A percentile compares a stretch with the other conserved stretches of the same genome.
Conservation (phyloP, 331 rosid species). For the Acacia concinna region DNA sequence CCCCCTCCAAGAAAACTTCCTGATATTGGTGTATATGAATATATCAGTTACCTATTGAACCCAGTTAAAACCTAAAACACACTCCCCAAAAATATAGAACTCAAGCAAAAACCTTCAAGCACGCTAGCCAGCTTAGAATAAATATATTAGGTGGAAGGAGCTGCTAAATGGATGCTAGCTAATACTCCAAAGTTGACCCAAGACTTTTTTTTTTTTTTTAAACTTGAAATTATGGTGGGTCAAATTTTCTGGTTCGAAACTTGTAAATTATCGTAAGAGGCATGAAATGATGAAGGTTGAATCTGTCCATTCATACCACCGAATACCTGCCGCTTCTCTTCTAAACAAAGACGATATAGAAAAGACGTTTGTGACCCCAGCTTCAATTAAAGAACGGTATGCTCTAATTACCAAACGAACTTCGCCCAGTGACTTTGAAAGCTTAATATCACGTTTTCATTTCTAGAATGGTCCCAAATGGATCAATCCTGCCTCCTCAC, state of each 20-base stretch:
- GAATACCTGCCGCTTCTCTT: background rate
- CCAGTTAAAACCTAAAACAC: background rate
- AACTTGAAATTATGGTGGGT: background rate
- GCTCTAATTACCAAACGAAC: background rate
- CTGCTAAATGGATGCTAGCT: background rate
- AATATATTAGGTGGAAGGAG: background rate
- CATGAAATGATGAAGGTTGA: conserved; percentile 7
- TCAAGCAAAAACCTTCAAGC: background rate
- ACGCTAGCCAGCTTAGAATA: background rate
- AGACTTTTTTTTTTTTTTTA: too few species aligned
- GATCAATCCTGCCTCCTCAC: background rate
- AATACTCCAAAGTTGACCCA: background rate
- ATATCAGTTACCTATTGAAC: background rate
- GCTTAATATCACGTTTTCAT: background rate
- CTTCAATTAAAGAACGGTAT: conserved; percentile 18
- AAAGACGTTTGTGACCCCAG: conserved; percentile 15
- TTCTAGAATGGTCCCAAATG: background rate
- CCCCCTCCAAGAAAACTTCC: background rate
- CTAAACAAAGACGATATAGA: background rate
- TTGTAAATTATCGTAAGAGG: background rate
- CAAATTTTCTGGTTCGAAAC: background rate
- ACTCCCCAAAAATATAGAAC: background rate
- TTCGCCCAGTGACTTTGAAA: background rate
- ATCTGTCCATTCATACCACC: background rate
- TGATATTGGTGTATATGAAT: background rate